Evolutionary conservation across 176 grass and related monocot genomes (phyloP), one percentile per base, ranked within the genome.

Genomic region (Aegilops umbellulata): DNA sequence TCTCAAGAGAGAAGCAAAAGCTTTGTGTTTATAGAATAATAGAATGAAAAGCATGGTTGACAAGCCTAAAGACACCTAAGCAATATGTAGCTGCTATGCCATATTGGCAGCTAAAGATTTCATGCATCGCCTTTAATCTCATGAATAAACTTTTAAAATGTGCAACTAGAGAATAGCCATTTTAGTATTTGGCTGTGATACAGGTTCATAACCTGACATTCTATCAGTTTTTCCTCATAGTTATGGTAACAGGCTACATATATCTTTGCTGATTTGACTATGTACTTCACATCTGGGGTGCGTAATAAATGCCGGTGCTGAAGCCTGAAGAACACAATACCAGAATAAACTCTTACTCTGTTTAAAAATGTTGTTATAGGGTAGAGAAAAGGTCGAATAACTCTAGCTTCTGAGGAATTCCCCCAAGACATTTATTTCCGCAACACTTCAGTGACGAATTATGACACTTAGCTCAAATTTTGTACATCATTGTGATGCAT

Each of bases 251-350:
- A 25, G 22, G 14, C 39, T 83, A 19, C 61, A 61, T 22, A 23
- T 10, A 22, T 83, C 15, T 78, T 89, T 75, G 81, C 65, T 83
- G 77, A 22, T 7, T 7, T 55, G 30, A 51, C 80, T 78, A 55
- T 6, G 34, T 29, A 79, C 10, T 67, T 65, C 17, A 34, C 66
- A 55, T 53, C 23, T 69, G 42, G 69, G 41, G 30, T 51, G 20
- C 38, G 72, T 17, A 62, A 63, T 76, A 82, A 66, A 76, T 82
- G 46, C 39, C n/a, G 10, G 29, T 46, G 41, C n/a, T 26, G 51
- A 64, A 29, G 27, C 23, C n/a, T 26, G 38, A 64, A 29, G 29
- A 71, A 84, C 83, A 60, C 31, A 65, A 67, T 24, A 74, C 36
- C 3, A 64, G 6, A 63, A 63, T 16, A 44, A 49, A 72, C 1